Conservation (phyloP, 495 filamentous ascomycete genomes). For the Aspergillus indologenus region DNA sequence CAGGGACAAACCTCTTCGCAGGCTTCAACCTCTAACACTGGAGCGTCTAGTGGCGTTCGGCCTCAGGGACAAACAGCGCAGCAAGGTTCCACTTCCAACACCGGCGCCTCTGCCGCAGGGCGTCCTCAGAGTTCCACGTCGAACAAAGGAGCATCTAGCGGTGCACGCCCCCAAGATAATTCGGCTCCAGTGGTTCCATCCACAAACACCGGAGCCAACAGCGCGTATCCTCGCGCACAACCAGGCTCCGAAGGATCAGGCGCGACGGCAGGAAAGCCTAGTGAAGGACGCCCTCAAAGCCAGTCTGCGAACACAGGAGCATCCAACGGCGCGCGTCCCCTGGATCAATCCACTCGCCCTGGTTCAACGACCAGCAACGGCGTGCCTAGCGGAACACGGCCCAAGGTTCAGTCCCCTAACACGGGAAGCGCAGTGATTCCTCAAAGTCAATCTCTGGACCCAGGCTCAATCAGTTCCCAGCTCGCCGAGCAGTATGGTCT, state of each 20-base stretch:
- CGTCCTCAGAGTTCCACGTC: neutral
- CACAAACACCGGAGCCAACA: neutral
- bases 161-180: neutral
- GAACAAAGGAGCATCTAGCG: neutral
- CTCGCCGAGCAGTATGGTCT: neutral
- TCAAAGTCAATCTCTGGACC: neutral
- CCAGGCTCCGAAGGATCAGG: neutral
- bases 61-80: neutral
- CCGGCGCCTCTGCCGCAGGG: neutral
- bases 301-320: neutral
- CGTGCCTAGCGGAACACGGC: neutral
- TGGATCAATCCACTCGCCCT: neutral
- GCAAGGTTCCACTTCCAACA: neutral
- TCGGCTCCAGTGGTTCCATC: neutral
- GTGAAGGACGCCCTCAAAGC: neutral
- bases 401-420: neutral
- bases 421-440: neutral
- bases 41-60: neutral
- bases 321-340: neutral
- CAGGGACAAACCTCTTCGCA: neutral
- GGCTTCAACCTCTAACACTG: neutral
- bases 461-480: neutral
- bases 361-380: neutral
- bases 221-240: neutral
- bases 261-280: neutral